A percentile compares a stretch with the other conserved stretches of the same genome.
These are phyloP conservation scores for Boletus subluridellus DNA, from an alignment of 1,284 basidiomycete genomes.

Conservation along the genomic window DNA sequence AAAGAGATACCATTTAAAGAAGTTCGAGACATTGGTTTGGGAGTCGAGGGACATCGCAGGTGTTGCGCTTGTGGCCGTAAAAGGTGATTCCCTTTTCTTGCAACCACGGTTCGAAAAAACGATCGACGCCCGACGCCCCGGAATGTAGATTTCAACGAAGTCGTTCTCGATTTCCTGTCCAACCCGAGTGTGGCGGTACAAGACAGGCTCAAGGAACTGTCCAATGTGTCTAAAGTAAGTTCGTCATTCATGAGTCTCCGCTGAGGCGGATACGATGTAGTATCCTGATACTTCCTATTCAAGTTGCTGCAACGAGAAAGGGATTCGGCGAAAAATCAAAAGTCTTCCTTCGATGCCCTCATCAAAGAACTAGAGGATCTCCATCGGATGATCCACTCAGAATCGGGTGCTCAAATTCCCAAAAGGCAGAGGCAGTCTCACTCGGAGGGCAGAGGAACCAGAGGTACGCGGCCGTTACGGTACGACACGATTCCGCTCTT, in stretches of 20 bases:
- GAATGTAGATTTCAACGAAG: conserved; percentile 19
- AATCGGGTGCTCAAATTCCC: background rate
- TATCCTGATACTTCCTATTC: background rate
- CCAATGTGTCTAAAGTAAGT: conserved; percentile 11
- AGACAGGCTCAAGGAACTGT: conserved; percentile 19
- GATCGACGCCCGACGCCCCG: background rate
- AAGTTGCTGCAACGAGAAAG: conserved; percentile 17
- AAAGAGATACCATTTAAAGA: conserved; percentile 1
- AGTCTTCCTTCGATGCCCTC: conserved; percentile 12
- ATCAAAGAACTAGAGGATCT: conserved; percentile 11
- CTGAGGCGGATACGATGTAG: too few species aligned
- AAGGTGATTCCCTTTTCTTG: conserved; percentile 4
- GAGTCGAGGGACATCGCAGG: conserved; percentile 19
- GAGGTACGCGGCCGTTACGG: background rate
- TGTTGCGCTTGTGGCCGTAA: conserved; percentile 14
- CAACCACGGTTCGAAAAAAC: background rate
- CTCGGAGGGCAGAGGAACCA: background rate
- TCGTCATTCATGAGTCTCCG: background rate
- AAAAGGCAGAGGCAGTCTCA: conserved; percentile 1
- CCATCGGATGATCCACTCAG: background rate
- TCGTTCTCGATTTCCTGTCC: conserved; percentile 22
- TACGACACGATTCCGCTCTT: background rate
- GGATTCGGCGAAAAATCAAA: conserved; percentile 7
- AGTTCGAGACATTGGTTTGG: conserved; percentile 19
- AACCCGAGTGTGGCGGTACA: conserved; percentile 8